Conservation (phyloP, 768 basidiomycete genomes). For the Termitomyces titanicus region DNA sequence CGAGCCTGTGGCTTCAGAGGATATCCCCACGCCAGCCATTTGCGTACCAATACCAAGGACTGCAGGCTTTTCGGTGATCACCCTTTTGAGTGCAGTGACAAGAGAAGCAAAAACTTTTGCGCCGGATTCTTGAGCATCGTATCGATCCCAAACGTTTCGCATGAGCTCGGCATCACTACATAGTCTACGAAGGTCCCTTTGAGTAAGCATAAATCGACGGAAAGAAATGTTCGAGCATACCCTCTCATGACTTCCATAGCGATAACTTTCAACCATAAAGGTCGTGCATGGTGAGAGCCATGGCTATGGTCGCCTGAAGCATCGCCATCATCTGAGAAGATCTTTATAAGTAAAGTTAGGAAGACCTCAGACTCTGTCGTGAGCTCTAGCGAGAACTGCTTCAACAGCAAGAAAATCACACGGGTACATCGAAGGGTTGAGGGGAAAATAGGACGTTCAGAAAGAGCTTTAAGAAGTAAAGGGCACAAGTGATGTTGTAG, state of each 20-base stretch:
- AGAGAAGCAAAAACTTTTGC: constrained; percentile 76
- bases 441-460: constrained; percentile 81
- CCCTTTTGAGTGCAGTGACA: constrained; percentile 78
- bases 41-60: constrained; percentile 77
- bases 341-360: constrained; percentile 65
- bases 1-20: constrained; percentile 51
- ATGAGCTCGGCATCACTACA: constrained; percentile 80
- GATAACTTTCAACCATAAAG: constrained; percentile 86
- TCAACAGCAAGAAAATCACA: constrained; percentile 89
- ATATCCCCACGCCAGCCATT: constrained; percentile 77
- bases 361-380: constrained; percentile 85
- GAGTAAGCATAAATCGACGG: not conserved
- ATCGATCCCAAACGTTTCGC: constrained; percentile 75
- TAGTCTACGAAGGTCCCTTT: constrained; percentile 36
- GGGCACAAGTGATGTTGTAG: constrained; percentile 89
- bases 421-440: constrained; percentile 88
- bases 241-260: constrained; percentile 93
- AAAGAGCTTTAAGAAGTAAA: constrained; percentile 79
- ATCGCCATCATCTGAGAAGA: constrained; percentile 52
- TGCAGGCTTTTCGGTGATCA: constrained; percentile 86
- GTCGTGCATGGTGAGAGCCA: constrained; percentile 36
- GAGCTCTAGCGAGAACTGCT: constrained; percentile 83
- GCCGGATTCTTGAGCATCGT: constrained; percentile 58
- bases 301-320: constrained; percentile 19
- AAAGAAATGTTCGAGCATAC: constrained; percentile 28